A percentile compares a stretch with the other conserved stretches of the same genome.
Evolutionary conservation across 2,329 filamentous ascomycete species (phyloP).

Genomic region (Ceratocystis albifundus): DNA sequence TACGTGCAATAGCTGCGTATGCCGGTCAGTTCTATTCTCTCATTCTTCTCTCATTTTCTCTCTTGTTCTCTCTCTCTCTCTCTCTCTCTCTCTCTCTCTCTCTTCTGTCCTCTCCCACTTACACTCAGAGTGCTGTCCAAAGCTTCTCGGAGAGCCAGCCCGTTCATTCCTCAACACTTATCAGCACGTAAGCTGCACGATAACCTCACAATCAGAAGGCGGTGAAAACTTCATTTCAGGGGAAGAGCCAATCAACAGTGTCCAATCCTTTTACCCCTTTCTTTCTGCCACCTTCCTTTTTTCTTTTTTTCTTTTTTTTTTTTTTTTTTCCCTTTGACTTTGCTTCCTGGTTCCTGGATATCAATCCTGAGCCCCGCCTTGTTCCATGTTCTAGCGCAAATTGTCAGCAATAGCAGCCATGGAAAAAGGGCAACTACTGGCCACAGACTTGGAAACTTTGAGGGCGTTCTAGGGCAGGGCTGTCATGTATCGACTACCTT

Average conservation of each 20-base stretch:
- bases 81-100: background rate
- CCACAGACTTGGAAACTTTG: background rate
- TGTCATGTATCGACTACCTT: background rate
- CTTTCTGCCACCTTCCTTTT: background rate
- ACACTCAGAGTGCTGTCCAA: background rate
- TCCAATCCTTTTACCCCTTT: conserved; percentile 3
- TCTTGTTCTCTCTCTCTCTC: background rate
- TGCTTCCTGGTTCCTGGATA: conserved; percentile 4
- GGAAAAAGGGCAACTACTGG: background rate
- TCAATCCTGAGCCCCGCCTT: background rate
- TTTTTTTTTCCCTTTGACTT: background rate
- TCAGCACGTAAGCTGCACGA: background rate
- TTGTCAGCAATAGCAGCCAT: background rate
- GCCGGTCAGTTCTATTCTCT: background rate
- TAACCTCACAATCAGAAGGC: background rate
- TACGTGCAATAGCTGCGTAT: background rate
- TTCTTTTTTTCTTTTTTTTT: no score
- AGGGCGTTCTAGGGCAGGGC: background rate
- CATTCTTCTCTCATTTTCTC: background rate
- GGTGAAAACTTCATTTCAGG: background rate
- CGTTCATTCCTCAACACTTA: background rate
- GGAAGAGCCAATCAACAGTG: background rate
- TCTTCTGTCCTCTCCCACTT: background rate
- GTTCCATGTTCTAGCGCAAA: conserved; percentile 6
- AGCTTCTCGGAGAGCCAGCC: background rate